These are phyloP conservation scores for Aeminium ludgeri DNA, from an alignment of 495 filamentous ascomycete genomes.

Conservation along the genomic window DNA sequence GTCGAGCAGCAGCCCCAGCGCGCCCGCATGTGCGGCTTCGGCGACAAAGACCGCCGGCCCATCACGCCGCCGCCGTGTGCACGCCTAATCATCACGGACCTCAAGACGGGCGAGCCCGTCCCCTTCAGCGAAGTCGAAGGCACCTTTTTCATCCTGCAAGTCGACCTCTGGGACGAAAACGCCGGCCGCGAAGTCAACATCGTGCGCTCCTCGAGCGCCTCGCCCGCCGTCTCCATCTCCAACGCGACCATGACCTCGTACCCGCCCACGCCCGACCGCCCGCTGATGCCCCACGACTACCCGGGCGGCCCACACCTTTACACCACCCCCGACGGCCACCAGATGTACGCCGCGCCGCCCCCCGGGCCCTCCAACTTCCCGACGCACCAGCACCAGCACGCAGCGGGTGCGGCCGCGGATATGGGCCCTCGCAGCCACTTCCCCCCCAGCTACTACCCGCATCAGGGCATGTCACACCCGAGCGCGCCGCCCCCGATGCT, in stretches of 20 bases:
- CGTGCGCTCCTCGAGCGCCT: slow-evolving; percentile 54
- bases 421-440: too few species aligned
- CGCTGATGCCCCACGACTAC: background rate
- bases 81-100: slow-evolving; percentile 64
- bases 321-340: slow-evolving; percentile 7
- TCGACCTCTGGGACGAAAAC: slow-evolving; percentile 79
- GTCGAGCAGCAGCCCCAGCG: slow-evolving; percentile 87
- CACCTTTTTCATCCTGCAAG: slow-evolving; percentile 79
- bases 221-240: slow-evolving; percentile 76
- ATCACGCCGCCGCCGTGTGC: slow-evolving; percentile 95
- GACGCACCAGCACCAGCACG: too few species aligned
- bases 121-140: slow-evolving; percentile 81
- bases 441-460: slow-evolving; percentile 1
- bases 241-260: slow-evolving; percentile 66
- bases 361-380: too few species aligned
- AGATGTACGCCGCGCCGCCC: slow-evolving; percentile 3
- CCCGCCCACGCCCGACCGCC: slow-evolving; percentile 33
- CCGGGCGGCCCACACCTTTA: background rate
- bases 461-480: too few species aligned
- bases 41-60: slow-evolving; percentile 94
- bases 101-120: slow-evolving; percentile 64
- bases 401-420: too few species aligned
- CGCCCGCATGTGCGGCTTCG: slow-evolving; percentile 97
- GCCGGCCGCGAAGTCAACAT: slow-evolving; percentile 83
- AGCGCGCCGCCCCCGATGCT: background rate